Base-by-base conservation (phyloP, 148 eudicot species). In the Heliamphora exappendiculata region DNA sequence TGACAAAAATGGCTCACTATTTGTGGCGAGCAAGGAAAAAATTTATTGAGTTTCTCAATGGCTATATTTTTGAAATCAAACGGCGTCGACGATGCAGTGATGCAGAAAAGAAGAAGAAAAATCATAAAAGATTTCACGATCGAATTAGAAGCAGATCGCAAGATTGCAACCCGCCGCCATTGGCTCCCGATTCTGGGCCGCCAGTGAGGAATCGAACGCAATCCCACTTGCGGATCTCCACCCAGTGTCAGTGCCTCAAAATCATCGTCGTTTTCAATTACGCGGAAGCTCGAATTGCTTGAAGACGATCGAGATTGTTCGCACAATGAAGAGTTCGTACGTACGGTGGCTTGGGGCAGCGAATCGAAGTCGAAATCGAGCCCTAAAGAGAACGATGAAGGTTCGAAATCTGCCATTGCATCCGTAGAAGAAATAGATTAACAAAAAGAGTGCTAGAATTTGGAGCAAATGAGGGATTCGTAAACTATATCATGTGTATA, bases 341-440 rank as follows among this genome's bases (percentile, higher is more conserved):
- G 28, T 11, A 44, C 45, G 3, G 31, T 39, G 65, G 29, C 28
- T 59, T 49, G 84, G 76, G 82, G 80, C 57, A 82, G 78, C 31
- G 84, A 78, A 63, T 89, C 87, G 17, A 82, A 65, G 50, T 93
- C 97, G 60, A 93, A 69, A 79, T 91, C 98, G 17, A 91, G 47
- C 19, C 98, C 98, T 76, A 93, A 72, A 44, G 98, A 93, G 84
- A 93, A 93, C 2, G 98, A 91, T 36, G 98, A 94, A 51, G 93
- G 85, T 19, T 91, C 92, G 60, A 88, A 83, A 76, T 87, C 93
- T 33, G 88, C 87, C 92, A 88, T 89, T n/a, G 59, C 17, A 54
- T 47, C 54, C 19, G 81, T 45, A 29, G 42, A 42, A 58, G 51
- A 72, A 28, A 36, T 63, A 33, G 58, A 59, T 26, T 10, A 73